Evolutionary conservation across 306 rosid species (phyloP), one percentile per base, ranked within the genome.

Genomic region (Rosa chinensis): DNA sequence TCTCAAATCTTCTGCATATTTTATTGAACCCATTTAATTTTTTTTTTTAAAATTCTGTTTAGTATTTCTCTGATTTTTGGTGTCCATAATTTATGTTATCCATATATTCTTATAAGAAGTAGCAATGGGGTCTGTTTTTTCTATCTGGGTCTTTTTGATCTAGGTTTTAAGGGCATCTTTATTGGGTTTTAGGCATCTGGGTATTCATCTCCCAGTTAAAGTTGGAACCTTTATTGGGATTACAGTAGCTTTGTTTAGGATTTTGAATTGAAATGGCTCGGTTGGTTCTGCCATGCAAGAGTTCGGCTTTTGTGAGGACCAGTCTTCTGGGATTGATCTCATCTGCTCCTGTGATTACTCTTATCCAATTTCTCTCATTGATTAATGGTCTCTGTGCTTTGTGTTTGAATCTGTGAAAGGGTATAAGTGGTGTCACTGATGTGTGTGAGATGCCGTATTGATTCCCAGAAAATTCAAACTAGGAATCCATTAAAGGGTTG

Each of bases 261-360:
- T 77, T 77, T 78, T 44, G 62, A n/a, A 55, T 79, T 75, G 70
- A 6, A 71, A 89, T 89, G 93, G 88, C 89, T 76, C 87, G 89
- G 73, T 82, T 87, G 88, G 88, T 87, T 79, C 72, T 87, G 70
- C 92, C 90, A 1, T 79, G 80, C 79, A 87, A 81, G 83, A 70
- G 77, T 79, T 76, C 79, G 79, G 87, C 85, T 56, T 83, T 73
- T 68, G 81, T 82, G 73, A 87, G 90, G 89, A 83, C 73, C 72
- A 78, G 87, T 80, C 87, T 89, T 12, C 68, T 85, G 79, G 89
- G 89, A 66, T 87, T 89, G 80, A 83, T 87, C 78, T 87, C 89
- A 63, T 71, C 85, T 81, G 72, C 86, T 83, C 89, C 83, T 74
- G 89, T 89, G 89, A 89, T 85, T 89, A 68, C 74, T 67, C 71